Base-by-base conservation (phyloP, 2,329 filamentous ascomycete species). In the Fusarium solani-melongenae region DNA sequence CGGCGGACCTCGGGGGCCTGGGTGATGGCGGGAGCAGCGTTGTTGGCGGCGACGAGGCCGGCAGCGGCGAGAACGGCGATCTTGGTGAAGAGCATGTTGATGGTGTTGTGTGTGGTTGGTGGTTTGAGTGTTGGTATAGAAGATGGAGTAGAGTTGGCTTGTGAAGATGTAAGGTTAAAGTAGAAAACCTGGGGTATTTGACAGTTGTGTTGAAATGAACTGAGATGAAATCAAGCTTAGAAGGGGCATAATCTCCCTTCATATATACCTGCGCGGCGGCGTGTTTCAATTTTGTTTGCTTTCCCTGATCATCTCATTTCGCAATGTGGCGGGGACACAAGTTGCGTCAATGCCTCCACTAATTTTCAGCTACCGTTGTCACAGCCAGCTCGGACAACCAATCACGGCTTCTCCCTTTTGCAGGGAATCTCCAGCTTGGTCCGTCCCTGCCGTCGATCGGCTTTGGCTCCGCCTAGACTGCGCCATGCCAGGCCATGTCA, bases 1-100 rank as follows among this genome's bases (percentile, higher is more conserved):
- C 77, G 77, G 17, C 53, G 29, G 39, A 29, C 64, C 24, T 65
- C 62, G 14, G 74, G 66, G 7, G 65, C 55, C 2, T 62, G 36
- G 3, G 76, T 77, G 70, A 74, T 68, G 6, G 66, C 38, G 22
- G 70, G 64, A 11, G 64, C 5, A 22, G 66, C 60, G 41, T 57
- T 7, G 11, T 63, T 53, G 33, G 65, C 77, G 41, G 77, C 77
- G 41, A 64, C 76, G 49, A 77, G 56, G 65, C 72, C 64, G 44
- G 76, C 77, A 20, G 66, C 29, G 15, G 77, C 58, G 53, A 79
- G 63, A 14, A 79, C 53, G 20, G 67, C 51, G 69, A 77, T 31
- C 67, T 79, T 77, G 56, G 67, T 66, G 76, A 74, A 78, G 36
- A 55, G 77, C 77, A 78, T 78, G 22, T 8, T 73, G 61, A 64